These are phyloP conservation scores for Curvularia sp. DNA, from an alignment of 2,329 filamentous ascomycete species.

Conservation along the genomic window DNA sequence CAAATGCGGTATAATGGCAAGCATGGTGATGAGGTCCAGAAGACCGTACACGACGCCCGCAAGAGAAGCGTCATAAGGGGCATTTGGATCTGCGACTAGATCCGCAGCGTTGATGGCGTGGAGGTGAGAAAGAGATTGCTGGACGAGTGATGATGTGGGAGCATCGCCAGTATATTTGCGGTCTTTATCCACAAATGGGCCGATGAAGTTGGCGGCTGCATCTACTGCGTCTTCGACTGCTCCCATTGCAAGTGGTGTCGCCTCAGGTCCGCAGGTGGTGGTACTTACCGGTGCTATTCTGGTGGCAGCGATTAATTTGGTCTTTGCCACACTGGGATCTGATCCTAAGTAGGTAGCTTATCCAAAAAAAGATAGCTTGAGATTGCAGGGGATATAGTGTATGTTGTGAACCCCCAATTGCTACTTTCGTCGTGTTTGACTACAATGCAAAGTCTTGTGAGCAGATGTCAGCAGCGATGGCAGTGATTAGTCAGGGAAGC, in stretches of 20 bases:
- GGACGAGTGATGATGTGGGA: constrained; percentile 30
- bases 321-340: background rate
- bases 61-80: constrained; percentile 50
- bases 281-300: background rate
- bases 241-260: constrained; percentile 31
- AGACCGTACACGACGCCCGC: constrained; percentile 50
- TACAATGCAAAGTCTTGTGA: background rate
- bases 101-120: constrained; percentile 47
- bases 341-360: background rate
- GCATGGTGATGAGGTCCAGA: constrained; percentile 45
- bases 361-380: background rate
- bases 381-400: no score
- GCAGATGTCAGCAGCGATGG: background rate
- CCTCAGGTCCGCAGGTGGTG: background rate
- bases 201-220: constrained; percentile 44
- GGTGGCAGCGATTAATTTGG: background rate
- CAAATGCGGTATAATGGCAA: constrained; percentile 47
- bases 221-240: constrained; percentile 44
- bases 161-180: constrained; percentile 18
- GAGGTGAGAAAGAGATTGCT: constrained; percentile 41
- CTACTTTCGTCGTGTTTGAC: background rate
- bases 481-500: constrained; percentile 18
- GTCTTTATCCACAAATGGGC: constrained; percentile 37
- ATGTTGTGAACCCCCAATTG: background rate
- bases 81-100: constrained; percentile 37